Evolutionary conservation across 495 filamentous ascomycete species (phyloP).

Genomic region (Xylaria telfairii): DNA sequence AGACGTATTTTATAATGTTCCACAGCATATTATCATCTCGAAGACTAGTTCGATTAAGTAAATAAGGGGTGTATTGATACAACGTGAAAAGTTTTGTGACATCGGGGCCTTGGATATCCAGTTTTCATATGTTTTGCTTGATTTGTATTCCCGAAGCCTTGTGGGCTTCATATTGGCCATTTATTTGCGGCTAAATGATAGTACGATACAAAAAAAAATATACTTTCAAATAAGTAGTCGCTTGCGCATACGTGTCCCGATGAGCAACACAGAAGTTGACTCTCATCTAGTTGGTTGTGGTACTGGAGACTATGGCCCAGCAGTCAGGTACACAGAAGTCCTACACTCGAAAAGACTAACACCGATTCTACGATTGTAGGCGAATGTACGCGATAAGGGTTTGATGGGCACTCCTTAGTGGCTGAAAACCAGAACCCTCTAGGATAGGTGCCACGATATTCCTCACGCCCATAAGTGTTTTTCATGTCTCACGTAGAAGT

Average conservation of each 20-base stretch:
- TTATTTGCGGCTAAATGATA: too few relatives aligned
- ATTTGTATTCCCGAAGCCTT: not conserved
- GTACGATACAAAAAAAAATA: not conserved
- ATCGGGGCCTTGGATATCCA: not conserved
- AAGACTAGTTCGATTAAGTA: too few relatives aligned
- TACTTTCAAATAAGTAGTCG: too few relatives aligned
- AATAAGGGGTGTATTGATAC: too few relatives aligned
- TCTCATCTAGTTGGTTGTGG: too few relatives aligned
- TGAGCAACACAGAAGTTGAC: not conserved
- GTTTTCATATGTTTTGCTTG: not conserved
- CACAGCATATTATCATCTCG: too few relatives aligned
- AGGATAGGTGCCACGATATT: not conserved
- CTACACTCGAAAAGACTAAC: not conserved
- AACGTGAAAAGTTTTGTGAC: too few relatives aligned
- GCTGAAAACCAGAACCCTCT: not conserved
- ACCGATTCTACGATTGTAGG: not conserved
- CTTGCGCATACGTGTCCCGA: not conserved
- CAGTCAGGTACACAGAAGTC: not conserved
- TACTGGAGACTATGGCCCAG: not conserved
- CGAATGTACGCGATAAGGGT: not conserved
- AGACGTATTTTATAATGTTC: too few relatives aligned
- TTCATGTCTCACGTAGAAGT: not conserved
- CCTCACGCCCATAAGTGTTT: not conserved
- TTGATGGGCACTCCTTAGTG: not conserved
- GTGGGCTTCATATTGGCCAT: not conserved